Base-by-base conservation (phyloP, 768 basidiomycete genomes). In the Terana coerulea region DNA sequence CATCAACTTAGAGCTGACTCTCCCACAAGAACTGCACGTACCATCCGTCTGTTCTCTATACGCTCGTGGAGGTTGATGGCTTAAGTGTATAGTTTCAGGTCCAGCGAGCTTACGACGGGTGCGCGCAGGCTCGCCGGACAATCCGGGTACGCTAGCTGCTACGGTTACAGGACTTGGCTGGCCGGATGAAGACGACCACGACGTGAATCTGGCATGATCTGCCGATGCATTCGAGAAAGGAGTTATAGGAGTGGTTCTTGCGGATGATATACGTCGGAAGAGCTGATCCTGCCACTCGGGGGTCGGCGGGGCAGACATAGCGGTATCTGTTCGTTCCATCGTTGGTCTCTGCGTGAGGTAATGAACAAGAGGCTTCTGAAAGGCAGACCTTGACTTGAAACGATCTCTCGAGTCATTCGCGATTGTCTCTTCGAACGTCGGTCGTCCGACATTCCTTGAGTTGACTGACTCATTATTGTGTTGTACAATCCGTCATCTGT, bases 221-320 rank as follows among this genome's bases (percentile, higher is more conserved):
- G 54, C 50, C 9, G 49, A 41, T 9, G 37, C 25, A 9, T 17
- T 30, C 3, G 54, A 55, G 24, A 46, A 55, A 2, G 48, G 39
- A 8, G 54, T 47, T 12, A 30, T 33, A 3, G 54, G 54, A 15
- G 54, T 41, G 15, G 8, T n/a, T 30, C 29, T 26, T 21, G 22
- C 21, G 30, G 28, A 30, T 2, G 56, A 45, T 41, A 88, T 67
- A 5, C 76, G 76, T 53, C 74, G 74, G 21, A 82, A 79, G 15
- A 90, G 72, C 49, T 76, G 81, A 44, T 90, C 86, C 63, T 90
- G 88, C 88, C 88, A 90, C 63, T 90, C 86, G 53, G 77, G 69
- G 0, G 84, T 87, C 5, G 88, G 88, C 0, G 59, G 56, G n/a
- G 63, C 56, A 17, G 58, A 49, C 6, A 58, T 51, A 8, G 55